Evolutionary conservation across 306 rosid genomes (phyloP).

Genomic region (Gastrolobium villosum): DNA sequence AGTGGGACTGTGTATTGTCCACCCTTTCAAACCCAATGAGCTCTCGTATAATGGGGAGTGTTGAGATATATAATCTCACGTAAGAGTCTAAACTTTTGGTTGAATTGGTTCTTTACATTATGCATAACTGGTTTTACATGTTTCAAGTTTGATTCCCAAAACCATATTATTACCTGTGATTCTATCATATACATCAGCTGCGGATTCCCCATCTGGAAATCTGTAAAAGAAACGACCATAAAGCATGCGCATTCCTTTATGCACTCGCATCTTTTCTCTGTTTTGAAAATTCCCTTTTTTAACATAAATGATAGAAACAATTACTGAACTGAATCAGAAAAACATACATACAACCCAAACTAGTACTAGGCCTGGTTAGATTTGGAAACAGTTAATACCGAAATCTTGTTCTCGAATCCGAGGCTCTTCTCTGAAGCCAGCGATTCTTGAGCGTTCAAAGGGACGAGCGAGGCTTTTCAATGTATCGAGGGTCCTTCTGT

Average conservation of each 20-base stretch:
- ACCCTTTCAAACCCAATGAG: too few species aligned
- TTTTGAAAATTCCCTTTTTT: conserved; percentile 85
- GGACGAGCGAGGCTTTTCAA: conserved; percentile 69
- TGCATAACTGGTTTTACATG: neutral
- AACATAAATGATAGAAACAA: neutral
- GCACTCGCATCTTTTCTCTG: conserved; percentile 78
- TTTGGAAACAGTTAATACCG: conserved; percentile 49
- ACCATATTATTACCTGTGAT: conserved; percentile 64
- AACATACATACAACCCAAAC: neutral
- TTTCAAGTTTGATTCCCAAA: neutral
- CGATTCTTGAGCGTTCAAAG: conserved; percentile 68
- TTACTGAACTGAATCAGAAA: neutral
- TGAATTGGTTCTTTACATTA: too few species aligned
- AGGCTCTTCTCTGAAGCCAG: conserved; percentile 92
- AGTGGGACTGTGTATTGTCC: too few species aligned
- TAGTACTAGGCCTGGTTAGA: neutral
- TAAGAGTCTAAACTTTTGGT: too few species aligned
- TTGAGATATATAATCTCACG: too few species aligned
- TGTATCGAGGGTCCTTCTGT: conserved; percentile 72
- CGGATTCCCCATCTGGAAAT: conserved; percentile 92
- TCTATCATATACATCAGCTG: conserved; percentile 97
- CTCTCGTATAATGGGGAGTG: too few species aligned
- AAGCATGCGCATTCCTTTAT: conserved; percentile 61
- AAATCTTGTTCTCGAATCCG: conserved; percentile 91
- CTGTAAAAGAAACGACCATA: conserved; percentile 97